Base-by-base conservation (phyloP, 2,329 filamentous ascomycete genomes). In the Blumeriella jaapii region DNA sequence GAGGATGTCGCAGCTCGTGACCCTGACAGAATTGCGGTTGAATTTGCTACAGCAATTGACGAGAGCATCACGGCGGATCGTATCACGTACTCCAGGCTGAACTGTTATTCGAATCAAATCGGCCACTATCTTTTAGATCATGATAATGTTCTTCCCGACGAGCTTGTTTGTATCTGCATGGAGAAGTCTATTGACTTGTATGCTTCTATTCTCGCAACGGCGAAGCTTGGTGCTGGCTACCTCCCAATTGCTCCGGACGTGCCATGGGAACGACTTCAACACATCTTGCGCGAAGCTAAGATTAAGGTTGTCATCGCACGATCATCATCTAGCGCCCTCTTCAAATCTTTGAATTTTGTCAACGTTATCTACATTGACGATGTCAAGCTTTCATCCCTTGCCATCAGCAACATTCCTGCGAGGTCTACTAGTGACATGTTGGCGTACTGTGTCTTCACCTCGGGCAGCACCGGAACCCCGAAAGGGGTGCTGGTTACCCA, bases 401-500 rank as follows among this genome's bases (percentile, higher is more conserved):
- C 50, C 10, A 20, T 26, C 1, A 8, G 40, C 5, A 50, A 56
- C 22, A 34, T 51, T 20, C 18, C 35, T 24, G 16, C 29, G 9
- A 39, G 19, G 18, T 42, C 37, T 15, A 25, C 29, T 3, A 35
- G 44, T 8, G 42, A 51, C 4, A 40, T 47, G 22, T 6, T 82
- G 2, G 78, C 82, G 5, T 93, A 93, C 53, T 72, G 82, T 12
- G 77, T 93, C 1, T 93, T 82, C 55, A 93, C 83, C 0, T 86
- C 82, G 15, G 86, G 86, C 3, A 89, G 79, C 24, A 93, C 84
- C 1, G 85, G 51, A 0, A 64, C 63, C 1, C 85, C 83, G 0
- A 93, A 93, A 52, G 83, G 83, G 2, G 80, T 93, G 3, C 66
- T 82, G 3, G 69, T 93, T 13, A 84, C 82, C 0, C 78, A 87